Conservation (phyloP, 495 filamentous ascomycete genomes). For the Hyaloscypha hepaticicola region DNA sequence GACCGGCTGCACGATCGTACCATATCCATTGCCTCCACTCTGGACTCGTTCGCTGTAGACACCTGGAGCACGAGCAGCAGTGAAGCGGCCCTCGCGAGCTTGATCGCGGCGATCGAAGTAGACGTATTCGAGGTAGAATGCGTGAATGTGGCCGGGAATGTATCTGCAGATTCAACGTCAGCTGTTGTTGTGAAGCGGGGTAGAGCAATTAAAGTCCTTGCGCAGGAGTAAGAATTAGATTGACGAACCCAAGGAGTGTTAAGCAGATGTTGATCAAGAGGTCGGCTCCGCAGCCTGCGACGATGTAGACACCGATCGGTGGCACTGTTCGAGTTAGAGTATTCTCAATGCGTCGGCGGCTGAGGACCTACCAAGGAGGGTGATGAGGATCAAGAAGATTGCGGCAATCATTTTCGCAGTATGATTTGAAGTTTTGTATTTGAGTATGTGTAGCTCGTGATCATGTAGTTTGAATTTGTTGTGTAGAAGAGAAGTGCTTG, state of each 20-base stretch:
- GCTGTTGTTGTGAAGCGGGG: neutral
- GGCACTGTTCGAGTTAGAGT: constrained; percentile 43
- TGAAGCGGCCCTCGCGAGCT: constrained; percentile 50
- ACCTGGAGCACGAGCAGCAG: constrained; percentile 59
- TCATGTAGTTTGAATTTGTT: neutral
- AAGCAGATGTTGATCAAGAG: constrained; percentile 91
- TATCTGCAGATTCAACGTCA: constrained; percentile 46
- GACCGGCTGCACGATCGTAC: constrained; percentile 30
- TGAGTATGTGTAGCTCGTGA: neutral
- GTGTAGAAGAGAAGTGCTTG: neutral
- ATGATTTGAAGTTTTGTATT: neutral
- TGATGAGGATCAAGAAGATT: constrained; percentile 29
- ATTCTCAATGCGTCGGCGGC: neutral
- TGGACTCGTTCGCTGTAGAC: constrained; percentile 82
- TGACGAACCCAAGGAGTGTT: constrained; percentile 75
- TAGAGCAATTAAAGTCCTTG: neutral
- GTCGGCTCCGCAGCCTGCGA: constrained; percentile 83
- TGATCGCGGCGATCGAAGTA: constrained; percentile 74
- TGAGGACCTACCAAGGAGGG: constrained; percentile 22
- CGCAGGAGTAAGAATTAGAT: neutral
- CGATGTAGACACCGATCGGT: constrained; percentile 83
- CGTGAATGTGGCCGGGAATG: constrained; percentile 82
- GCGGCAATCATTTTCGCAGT: constrained; percentile 14
- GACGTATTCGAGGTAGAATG: constrained; percentile 88
- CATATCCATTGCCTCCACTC: constrained; percentile 55